phyloP scores from a whole-genome alignment of 2,329 filamentous ascomycete genomes.

The Aspergillus hiratsukae region DNA sequence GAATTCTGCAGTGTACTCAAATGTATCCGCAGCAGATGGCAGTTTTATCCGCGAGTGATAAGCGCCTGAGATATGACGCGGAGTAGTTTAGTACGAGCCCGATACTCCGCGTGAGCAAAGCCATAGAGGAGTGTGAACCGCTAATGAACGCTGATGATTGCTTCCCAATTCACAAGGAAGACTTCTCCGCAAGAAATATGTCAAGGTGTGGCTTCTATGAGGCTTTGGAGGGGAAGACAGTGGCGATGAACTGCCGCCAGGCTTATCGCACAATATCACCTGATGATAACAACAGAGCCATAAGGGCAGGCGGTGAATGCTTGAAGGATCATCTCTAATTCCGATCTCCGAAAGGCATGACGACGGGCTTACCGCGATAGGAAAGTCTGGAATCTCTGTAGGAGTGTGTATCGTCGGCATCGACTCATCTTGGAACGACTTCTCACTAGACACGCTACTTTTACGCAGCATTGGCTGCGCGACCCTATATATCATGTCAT shows the following conservation, averaged over 20 bases:
- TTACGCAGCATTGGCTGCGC: slow-evolving; percentile 16
- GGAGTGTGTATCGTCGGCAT: neutral
- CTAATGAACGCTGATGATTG: neutral
- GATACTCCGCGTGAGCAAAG: neutral
- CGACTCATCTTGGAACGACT: neutral
- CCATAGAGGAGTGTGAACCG: neutral
- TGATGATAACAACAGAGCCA: slow-evolving; percentile 3
- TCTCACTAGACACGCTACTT: neutral
- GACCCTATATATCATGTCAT: slow-evolving; percentile 18
- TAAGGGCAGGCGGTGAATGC: slow-evolving; percentile 10
- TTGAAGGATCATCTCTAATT: slow-evolving; percentile 7
- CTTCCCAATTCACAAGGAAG: neutral
- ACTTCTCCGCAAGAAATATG: neutral
- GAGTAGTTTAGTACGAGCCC: neutral
- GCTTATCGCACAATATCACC: neutral
- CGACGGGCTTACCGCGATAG: slow-evolving; percentile 15
- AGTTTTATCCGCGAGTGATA: neutral
- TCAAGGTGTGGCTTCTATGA: neutral
- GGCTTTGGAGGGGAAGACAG: neutral
- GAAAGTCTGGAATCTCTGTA: slow-evolving; percentile 7
- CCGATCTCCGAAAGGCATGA: slow-evolving; percentile 9
- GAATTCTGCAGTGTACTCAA: too few species aligned
- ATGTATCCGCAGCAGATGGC: neutral
- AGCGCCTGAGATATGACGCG: neutral
- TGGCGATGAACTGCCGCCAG: neutral